Percentiles rank a stretch among this genome's conserved stretches.
phyloP scores from a whole-genome alignment of 2,329 filamentous ascomycete genomes.

The Mycosphaerella sp. region DNA sequence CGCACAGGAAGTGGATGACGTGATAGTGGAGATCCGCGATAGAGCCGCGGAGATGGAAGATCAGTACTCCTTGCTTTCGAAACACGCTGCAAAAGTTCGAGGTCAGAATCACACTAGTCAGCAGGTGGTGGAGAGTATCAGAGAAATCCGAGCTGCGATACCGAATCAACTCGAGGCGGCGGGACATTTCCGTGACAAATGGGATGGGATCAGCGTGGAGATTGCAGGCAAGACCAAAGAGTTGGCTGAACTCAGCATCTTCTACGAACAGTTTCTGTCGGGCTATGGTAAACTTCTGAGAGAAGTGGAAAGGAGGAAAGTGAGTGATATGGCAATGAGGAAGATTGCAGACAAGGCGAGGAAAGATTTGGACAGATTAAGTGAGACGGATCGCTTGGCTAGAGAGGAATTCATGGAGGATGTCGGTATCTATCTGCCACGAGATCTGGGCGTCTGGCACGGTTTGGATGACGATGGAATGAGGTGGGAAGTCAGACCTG shows the following conservation, averaged over 20 bases:
- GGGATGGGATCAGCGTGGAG: conserved; percentile 66
- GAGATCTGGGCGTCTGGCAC: conserved; percentile 28
- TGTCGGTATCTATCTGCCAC: conserved; percentile 76
- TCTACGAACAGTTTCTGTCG: conserved; percentile 79
- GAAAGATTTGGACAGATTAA: conserved; percentile 67
- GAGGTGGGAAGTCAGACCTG: conserved; percentile 25
- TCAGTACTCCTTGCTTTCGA: conserved; percentile 57
- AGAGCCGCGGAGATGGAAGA: conserved; percentile 70
- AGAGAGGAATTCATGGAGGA: conserved; percentile 74
- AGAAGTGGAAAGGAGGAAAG: conserved; percentile 70
- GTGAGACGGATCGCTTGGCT: conserved; percentile 59
- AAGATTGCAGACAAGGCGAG: conserved; percentile 71
- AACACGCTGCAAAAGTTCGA: conserved; percentile 55
- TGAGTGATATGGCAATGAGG: conserved; percentile 67
- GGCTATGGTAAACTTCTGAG: conserved; percentile 81
- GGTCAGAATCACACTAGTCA: conserved; percentile 54
- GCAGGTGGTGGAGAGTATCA: conserved; percentile 59
- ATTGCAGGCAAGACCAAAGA: conserved; percentile 66
- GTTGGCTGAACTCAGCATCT: conserved; percentile 68
- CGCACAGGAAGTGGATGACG: conserved; percentile 56
- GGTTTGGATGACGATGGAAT: conserved; percentile 22
- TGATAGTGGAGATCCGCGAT: conserved; percentile 63
- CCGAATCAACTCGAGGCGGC: conserved; percentile 60
- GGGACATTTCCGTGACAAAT: conserved; percentile 56
- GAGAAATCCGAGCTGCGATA: conserved; percentile 61